Conservation (phyloP, 768 basidiomycete genomes). For the Sistotremastrum suecicum region DNA sequence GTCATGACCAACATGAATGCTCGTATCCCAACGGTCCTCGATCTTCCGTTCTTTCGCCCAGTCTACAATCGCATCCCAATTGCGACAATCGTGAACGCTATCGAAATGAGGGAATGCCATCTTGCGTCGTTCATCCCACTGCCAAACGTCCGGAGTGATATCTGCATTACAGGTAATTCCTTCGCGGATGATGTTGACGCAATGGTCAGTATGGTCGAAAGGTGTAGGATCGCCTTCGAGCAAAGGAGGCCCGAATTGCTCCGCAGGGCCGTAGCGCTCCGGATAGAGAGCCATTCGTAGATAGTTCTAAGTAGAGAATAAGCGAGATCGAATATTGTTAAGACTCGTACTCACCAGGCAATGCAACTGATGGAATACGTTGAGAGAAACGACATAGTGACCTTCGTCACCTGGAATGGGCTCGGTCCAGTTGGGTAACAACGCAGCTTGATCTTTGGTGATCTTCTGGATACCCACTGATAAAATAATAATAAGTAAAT, state of each 20-base stretch:
- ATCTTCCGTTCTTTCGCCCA: slow-evolving; percentile 6
- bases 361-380: slow-evolving; percentile 18
- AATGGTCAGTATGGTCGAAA: slow-evolving; percentile 11
- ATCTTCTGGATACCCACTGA: slow-evolving; percentile 8
- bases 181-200: slow-evolving; percentile 14
- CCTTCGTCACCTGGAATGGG: slow-evolving; percentile 12
- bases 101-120: background rate
- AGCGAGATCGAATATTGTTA: too few species aligned
- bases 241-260: too few species aligned
- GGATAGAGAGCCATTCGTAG: too few species aligned
- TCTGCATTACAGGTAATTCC: slow-evolving; percentile 14
- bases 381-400: slow-evolving; percentile 11
- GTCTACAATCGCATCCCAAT: slow-evolving; percentile 10
- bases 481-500: too few species aligned
- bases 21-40: too few species aligned
- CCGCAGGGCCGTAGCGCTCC: too few species aligned
- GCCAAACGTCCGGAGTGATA: slow-evolving; percentile 14
- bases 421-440: slow-evolving; percentile 11
- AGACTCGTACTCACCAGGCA: slow-evolving; percentile 8
- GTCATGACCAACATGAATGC: too few species aligned
- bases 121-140: slow-evolving; percentile 11
- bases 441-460: slow-evolving; percentile 9
- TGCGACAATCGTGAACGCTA: slow-evolving; percentile 10
- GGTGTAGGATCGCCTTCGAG: too few species aligned
- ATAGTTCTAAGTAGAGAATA: too few species aligned